These are phyloP conservation scores for Flaveria bidentis DNA, from an alignment of 129 eudicot species.

Conservation along the genomic window DNA sequence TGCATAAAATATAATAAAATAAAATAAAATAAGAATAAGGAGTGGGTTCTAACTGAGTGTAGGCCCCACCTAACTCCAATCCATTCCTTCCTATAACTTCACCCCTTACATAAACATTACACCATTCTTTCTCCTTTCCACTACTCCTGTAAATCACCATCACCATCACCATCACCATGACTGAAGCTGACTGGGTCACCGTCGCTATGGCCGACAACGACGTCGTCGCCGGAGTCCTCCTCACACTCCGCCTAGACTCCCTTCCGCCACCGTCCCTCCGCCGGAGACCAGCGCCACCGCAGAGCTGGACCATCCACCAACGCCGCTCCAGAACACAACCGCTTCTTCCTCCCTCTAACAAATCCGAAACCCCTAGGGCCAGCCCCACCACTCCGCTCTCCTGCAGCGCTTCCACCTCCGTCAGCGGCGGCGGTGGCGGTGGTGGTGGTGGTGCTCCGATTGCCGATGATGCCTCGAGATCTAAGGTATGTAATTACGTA, in stretches of 20 bases:
- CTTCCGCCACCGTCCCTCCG: conserved; percentile 26
- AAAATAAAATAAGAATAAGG: background rate
- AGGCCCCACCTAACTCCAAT: conserved; percentile 43
- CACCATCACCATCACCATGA: conserved; percentile 25
- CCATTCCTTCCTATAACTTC: conserved; percentile 40
- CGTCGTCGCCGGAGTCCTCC: conserved; percentile 52
- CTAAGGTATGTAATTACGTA: conserved; percentile 50
- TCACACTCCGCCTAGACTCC: conserved; percentile 34
- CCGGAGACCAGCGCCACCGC: conserved; percentile 29
- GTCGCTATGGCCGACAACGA: conserved; percentile 36
- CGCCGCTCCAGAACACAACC: conserved; percentile 55
- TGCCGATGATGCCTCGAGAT: conserved; percentile 42
- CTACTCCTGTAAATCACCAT: background rate
- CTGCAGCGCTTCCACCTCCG: conserved; percentile 65
- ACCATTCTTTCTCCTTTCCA: conserved; percentile 25
- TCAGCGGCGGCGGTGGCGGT: conserved; percentile 42
- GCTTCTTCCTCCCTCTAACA: conserved; percentile 16
- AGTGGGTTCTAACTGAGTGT: conserved; percentile 42
- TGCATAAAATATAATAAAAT: background rate
- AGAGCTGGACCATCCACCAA: conserved; percentile 63
- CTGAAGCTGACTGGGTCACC: conserved; percentile 50
- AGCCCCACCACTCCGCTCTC: conserved; percentile 77
- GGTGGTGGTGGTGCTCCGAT: conserved; percentile 2
- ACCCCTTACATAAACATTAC: conserved; percentile 27
- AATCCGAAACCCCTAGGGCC: conserved; percentile 35